Evolutionary conservation across 2,329 filamentous ascomycete species (phyloP), one percentile per base, ranked within the genome.

Genomic region (Ceratocystis smalleyi): DNA sequence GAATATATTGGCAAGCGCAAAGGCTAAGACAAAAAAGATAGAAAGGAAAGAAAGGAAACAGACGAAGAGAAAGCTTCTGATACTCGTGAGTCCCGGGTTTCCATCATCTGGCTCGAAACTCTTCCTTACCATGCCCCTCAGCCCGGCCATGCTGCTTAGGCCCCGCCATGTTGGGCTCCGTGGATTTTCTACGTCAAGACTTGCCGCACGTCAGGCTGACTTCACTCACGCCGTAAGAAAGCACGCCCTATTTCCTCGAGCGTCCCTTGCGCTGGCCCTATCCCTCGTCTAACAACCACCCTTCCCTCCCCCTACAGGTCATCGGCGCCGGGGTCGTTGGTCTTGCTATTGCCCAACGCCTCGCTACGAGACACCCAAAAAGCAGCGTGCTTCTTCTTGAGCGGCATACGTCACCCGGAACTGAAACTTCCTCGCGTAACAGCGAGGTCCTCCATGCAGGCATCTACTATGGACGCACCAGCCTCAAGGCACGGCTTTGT

Each of bases 371-470:
- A 32, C 77, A 79, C 66, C 77, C 83, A 40, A 77, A 79, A 22
- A 79, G 80, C 5, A 83, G 82, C 1, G 92, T 89, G 0, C 79
- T 96, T 12, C 78, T 96, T 63, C 83, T 96, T 1, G 91, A 96
- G 75, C 84, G 88, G 30, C 88, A 96, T 77, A 74, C 78, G 24
- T 79, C 81, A 61, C 79, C 88, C 30, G 91, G 91, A 61, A 92
- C 84, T 32, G 91, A 68, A 76, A 96, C 91, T 0, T 91, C 87
- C 68, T 89, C 87, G 68, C 85, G 91, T 69, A 96, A 96, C 77
- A 92, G 88, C 71, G 91, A 97, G 81, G 92, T 97, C 64, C 95
- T 99, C 70, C 94, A 99, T 73, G 94, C 89, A 0, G 94, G 94
- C 15, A 81, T 97, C 68, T 97, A 96, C 80, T 96, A 96, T 74